Conservation (phyloP, 306 rosid genomes). For the Elaeagnus macrophylla region DNA sequence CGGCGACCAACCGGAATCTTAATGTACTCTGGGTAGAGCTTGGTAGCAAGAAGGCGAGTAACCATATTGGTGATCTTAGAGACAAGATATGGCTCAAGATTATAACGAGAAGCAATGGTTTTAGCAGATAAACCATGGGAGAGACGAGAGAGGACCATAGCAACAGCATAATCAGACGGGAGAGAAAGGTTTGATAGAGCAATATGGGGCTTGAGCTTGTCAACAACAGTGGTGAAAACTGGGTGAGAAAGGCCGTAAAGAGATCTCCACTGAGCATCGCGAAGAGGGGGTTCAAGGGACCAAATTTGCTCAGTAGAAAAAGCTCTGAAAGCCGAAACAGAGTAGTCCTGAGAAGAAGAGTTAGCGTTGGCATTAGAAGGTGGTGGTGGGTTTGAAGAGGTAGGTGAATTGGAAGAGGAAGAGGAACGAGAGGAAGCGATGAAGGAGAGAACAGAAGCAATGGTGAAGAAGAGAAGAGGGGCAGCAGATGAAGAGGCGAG, state of each 20-base stretch:
- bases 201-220: constrained; percentile 82
- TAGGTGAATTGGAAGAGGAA: constrained; percentile 13
- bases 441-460: constrained; percentile 86
- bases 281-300: constrained; percentile 88
- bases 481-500: constrained; percentile 80
- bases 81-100: constrained; percentile 86
- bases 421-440: constrained; percentile 53
- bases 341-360: constrained; percentile 38
- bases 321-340: constrained; percentile 85
- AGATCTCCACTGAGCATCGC: constrained; percentile 90
- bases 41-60: constrained; percentile 85
- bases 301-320: constrained; percentile 90
- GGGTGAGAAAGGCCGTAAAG: constrained; percentile 85
- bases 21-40: constrained; percentile 76
- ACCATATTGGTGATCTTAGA: constrained; percentile 96
- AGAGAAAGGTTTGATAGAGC: constrained; percentile 77
- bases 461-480: constrained; percentile 90
- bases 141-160: constrained; percentile 92
- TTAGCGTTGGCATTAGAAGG: constrained; percentile 13
- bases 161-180: constrained; percentile 80
- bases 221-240: constrained; percentile 79
- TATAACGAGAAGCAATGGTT: constrained; percentile 60
- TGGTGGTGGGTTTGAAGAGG: constrained; percentile 13
- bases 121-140: constrained; percentile 71
- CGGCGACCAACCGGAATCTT: constrained; percentile 74